Base-by-base conservation (phyloP, 768 basidiomycete genomes). In the Boletellus ananas region DNA sequence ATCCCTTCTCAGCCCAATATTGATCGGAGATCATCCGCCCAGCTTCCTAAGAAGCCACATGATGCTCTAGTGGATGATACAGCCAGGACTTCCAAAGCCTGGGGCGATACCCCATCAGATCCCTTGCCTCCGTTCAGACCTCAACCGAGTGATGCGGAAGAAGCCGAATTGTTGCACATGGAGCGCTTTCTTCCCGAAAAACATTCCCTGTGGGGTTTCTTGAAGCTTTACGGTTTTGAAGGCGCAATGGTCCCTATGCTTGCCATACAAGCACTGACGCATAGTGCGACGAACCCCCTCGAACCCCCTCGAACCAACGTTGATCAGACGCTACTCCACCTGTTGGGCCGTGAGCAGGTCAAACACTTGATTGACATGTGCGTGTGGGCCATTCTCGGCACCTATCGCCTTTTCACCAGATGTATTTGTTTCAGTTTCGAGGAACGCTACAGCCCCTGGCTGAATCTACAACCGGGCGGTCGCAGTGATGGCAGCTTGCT, bases 191-290 rank as follows among this genome's bases (percentile, higher is more conserved):
- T 74, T 3, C 69, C 71, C 1, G 61, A 69, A 42, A 63, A 61
- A 50, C 56, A 61, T 23, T 60, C 61, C 10, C 69, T 74, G 21
- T 70, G 75, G 76, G 68, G 70, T 25, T 59, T 76, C 46, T 58
- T 72, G 49, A 65, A 66, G 23, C 57, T 66, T n/a, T 71, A 67
- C 4, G 66, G 70, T 5, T 64, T 71, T 18, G 74, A 77, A 42
- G 75, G 76, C 66, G 74, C 61, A 1, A 72, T 70, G 43, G 70
- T 73, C 4, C 76, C 76, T 13, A 73, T 79, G 61, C 61, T 75
- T 18, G 74, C 76, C 10, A 69, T 78, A 58, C 73, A 73, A 52
- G 72, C 70, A 29, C 60, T 77, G 31, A 69, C 69, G 8, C 66
- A 66, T 36, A 51, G 43, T 49, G 68, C 60, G 23, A 47, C 58